Percentiles rank a stretch among this genome's conserved stretches.
phyloP scores from a whole-genome alignment of 1,139 yeast species.

The Debaryomyces sp. region DNA sequence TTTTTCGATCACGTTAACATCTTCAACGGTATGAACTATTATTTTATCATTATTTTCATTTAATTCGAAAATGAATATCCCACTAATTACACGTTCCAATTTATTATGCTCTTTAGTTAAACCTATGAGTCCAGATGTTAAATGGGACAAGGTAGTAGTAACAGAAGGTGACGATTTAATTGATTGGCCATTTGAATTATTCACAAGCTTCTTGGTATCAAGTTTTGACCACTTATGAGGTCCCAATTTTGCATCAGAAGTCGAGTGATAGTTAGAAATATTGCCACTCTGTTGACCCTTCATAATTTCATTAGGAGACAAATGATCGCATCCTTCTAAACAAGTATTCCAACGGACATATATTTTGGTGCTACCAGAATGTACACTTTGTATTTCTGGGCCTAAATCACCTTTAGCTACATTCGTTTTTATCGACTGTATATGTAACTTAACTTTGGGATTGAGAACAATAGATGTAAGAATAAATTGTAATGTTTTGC shows the following conservation, averaged over 20 bases:
- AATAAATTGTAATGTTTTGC: conserved; percentile 56
- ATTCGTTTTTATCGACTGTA: conserved; percentile 42
- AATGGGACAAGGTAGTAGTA: conserved; percentile 26
- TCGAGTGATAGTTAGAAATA: conserved; percentile 24
- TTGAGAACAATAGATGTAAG: conserved; percentile 56
- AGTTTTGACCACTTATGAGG: conserved; percentile 44
- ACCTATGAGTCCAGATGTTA: conserved; percentile 35
- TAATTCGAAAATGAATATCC: conserved; percentile 77
- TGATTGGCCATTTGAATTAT: conserved; percentile 9
- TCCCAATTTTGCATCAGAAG: conserved; percentile 41
- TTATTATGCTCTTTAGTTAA: conserved; percentile 33
- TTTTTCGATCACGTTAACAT: conserved; percentile 65
- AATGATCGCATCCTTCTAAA: conserved; percentile 50
- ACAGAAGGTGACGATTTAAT: conserved; percentile 22
- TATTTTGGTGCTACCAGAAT: conserved; percentile 52
- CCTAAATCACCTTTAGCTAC: conserved; percentile 27
- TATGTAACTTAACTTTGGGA: conserved; percentile 52
- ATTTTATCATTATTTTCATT: conserved; percentile 59
- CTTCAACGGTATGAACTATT: conserved; percentile 74
- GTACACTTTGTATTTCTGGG: conserved; percentile 18
- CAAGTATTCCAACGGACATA: conserved; percentile 68
- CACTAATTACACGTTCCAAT: conserved; percentile 58
- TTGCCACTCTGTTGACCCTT: conserved; percentile 15
- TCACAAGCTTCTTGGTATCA: conserved; percentile 28
- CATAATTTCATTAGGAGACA: conserved; percentile 21